Evolutionary conservation across 768 basidiomycete genomes (phyloP).

Genomic region (Trichaptum fuscoviolaceum): DNA sequence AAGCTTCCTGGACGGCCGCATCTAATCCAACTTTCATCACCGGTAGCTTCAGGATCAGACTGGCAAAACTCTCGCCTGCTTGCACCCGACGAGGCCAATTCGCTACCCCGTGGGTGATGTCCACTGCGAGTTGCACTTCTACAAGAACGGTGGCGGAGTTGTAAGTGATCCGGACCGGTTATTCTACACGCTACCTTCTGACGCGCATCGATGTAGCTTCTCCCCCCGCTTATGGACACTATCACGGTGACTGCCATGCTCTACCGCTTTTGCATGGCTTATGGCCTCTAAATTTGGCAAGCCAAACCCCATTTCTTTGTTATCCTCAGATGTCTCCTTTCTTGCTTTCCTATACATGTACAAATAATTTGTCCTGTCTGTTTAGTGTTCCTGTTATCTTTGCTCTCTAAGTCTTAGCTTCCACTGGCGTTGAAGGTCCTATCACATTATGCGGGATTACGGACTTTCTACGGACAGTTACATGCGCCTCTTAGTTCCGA

Average conservation of each 20-base stretch:
- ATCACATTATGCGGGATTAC: neutral
- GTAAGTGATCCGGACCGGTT: constrained; percentile 34
- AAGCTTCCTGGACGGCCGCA: constrained; percentile 5
- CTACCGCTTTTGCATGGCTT: constrained; percentile 66
- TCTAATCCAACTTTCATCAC: constrained; percentile 15
- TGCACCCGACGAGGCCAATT: constrained; percentile 69
- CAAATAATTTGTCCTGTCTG: constrained; percentile 17
- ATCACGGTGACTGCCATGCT: constrained; percentile 84
- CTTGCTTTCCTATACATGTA: constrained; percentile 14
- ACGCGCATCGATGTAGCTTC: constrained; percentile 39
- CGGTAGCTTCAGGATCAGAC: constrained; percentile 67
- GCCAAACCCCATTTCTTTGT: neutral
- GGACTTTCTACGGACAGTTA: neutral
- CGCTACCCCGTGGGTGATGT: constrained; percentile 86
- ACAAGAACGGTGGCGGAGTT: constrained; percentile 75
- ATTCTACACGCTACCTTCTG: constrained; percentile 13
- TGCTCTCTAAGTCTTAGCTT: neutral
- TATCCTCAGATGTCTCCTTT: constrained; percentile 11
- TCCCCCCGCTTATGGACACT: constrained; percentile 86
- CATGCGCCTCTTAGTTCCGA: neutral
- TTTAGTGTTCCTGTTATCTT: constrained; percentile 14
- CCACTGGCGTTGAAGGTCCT: neutral
- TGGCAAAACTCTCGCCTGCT: constrained; percentile 70
- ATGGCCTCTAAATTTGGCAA: constrained; percentile 33
- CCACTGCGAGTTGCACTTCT: constrained; percentile 79